A percentile compares a stretch with the other conserved stretches of the same genome.
Evolutionary conservation across 257 asterid genomes (phyloP).

Genomic region (Gardenia jasminoides): DNA sequence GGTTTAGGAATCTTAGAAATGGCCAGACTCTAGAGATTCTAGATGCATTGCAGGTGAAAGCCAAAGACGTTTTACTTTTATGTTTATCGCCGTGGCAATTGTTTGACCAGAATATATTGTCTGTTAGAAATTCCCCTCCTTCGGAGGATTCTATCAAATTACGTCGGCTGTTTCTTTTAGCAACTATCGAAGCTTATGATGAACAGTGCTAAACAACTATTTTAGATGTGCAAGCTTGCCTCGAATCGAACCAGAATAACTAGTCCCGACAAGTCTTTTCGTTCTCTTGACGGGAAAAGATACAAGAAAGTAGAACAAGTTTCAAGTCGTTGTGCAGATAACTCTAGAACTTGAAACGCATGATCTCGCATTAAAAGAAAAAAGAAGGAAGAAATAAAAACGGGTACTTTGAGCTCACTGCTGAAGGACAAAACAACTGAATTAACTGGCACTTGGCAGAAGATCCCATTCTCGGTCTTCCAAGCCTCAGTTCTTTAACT

Average conservation of each 20-base stretch:
- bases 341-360: background rate
- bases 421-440: background rate
- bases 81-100: background rate
- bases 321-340: background rate
- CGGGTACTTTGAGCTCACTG: background rate
- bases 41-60: background rate
- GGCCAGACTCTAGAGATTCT: background rate
- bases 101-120: background rate
- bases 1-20: background rate
- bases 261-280: background rate
- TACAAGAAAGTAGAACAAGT: background rate
- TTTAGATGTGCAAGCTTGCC: background rate
- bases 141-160: background rate
- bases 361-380: too few species aligned
- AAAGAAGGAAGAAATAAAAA: too few species aligned
- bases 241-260: background rate
- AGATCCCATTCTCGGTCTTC: background rate
- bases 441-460: background rate
- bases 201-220: background rate
- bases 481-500: background rate
- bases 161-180: background rate
- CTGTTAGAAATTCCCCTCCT: background rate
- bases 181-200: background rate
- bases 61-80: background rate
- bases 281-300: background rate